These are phyloP conservation scores for Kuraishia floccosa DNA, from an alignment of 805 yeast species.

Conservation along the genomic window DNA sequence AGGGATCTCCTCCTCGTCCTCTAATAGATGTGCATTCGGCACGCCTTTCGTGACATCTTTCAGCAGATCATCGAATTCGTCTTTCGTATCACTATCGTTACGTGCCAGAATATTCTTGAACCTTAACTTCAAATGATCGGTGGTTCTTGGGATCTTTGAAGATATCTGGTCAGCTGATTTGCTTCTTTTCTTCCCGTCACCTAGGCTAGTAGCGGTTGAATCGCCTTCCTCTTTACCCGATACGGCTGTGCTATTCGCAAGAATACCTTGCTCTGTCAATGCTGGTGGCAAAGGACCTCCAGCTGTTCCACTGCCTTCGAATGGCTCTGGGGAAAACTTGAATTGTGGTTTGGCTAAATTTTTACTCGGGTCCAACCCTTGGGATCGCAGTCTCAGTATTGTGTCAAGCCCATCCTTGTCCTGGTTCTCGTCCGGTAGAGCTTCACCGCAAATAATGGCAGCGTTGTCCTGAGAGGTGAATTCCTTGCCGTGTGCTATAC, in stretches of 20 bases:
- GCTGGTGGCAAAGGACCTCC: too few species aligned
- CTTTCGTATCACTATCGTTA: conserved; percentile 1
- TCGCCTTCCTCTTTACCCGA: too few species aligned
- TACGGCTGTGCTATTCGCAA: too few species aligned
- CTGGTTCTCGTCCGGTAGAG: conserved; percentile 42
- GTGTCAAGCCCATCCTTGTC: conserved; percentile 36
- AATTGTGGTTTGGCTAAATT: conserved; percentile 25
- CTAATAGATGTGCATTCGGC: conserved; percentile 23
- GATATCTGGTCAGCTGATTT: too few species aligned
- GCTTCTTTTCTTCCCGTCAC: too few species aligned
- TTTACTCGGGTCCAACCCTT: conserved; percentile 28
- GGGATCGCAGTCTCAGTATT: conserved; percentile 20
- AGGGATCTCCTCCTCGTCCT: conserved; percentile 18
- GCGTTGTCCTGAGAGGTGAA: conserved; percentile 67
- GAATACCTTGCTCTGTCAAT: too few species aligned
- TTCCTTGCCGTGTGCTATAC: conserved; percentile 64
- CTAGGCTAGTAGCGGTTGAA: too few species aligned
- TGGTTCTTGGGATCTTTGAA: conserved; percentile 8
- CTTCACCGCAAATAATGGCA: conserved; percentile 53
- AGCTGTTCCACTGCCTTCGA: too few species aligned
- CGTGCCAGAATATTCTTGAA: conserved; percentile 4
- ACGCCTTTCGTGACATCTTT: conserved; percentile 21
- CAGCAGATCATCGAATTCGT: conserved; percentile 11
- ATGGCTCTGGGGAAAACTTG: conserved; percentile 14
- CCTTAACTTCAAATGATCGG: conserved; percentile 5